Conservation (phyloP, 2,329 filamentous ascomycete genomes). For the Macrophomina tecta region DNA sequence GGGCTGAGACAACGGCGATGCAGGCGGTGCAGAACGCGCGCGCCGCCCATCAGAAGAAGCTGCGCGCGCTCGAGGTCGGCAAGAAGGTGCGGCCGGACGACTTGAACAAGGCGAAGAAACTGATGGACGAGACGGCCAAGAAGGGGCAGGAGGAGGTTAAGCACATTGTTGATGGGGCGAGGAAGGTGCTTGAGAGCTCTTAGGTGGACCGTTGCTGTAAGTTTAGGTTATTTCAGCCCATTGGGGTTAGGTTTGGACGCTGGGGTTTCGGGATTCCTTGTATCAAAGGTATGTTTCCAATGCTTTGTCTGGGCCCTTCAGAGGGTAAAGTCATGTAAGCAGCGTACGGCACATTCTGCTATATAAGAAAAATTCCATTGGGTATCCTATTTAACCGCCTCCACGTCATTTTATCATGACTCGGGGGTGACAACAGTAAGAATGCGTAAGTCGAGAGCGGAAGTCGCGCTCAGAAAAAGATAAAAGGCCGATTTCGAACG, state of each 20-base stretch:
- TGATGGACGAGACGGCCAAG: conserved; percentile 60
- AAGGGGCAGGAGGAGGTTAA: conserved; percentile 56
- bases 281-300: conserved; percentile 3
- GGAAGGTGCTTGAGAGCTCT: conserved; percentile 51
- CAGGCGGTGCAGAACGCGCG: conserved; percentile 51
- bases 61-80: conserved; percentile 51
- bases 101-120: conserved; percentile 54
- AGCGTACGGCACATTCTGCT: not conserved
- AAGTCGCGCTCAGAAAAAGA: too few species aligned
- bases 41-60: conserved; percentile 56
- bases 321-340: not conserved
- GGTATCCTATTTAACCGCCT: not conserved
- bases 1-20: conserved; percentile 51
- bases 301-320: not conserved
- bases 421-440: not conserved
- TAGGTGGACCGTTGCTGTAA: conserved; percentile 1
- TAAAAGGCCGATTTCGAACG: too few species aligned
- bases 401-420: not conserved
- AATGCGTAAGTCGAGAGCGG: too few species aligned
- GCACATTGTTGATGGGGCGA: conserved; percentile 55
- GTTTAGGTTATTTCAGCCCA: too few species aligned
- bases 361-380: not conserved
- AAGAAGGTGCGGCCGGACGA: conserved; percentile 55
- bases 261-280: not conserved
- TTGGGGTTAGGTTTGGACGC: too few species aligned